These are phyloP conservation scores for Linaria vulgaris DNA, from an alignment of 257 asterid genomes.

Conservation along the genomic window DNA sequence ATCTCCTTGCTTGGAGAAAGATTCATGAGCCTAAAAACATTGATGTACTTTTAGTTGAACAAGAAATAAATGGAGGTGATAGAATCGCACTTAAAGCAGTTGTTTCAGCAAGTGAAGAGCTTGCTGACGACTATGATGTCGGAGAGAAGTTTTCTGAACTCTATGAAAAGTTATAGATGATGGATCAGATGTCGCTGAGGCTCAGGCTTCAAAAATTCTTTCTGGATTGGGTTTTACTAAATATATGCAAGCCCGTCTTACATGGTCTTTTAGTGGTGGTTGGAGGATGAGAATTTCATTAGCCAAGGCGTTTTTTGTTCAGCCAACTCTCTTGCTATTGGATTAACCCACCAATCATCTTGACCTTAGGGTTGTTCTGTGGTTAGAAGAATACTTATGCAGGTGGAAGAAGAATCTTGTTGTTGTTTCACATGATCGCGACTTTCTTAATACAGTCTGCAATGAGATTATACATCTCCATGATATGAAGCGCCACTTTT, in stretches of 20 bases:
- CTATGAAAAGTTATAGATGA: slow-evolving; percentile 57
- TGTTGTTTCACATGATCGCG: slow-evolving; percentile 69
- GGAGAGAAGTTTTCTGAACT: slow-evolving; percentile 61
- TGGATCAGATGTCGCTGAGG: slow-evolving; percentile 83
- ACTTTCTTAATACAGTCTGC: slow-evolving; percentile 63
- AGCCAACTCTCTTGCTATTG: slow-evolving; percentile 63
- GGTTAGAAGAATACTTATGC: too few relatives aligned
- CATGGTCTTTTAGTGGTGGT: slow-evolving; percentile 73
- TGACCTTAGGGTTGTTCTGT: slow-evolving; percentile 69
- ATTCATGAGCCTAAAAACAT: slow-evolving; percentile 68
- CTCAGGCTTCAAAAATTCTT: slow-evolving; percentile 75
- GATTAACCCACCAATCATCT: slow-evolving; percentile 79
- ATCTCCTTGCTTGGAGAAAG: slow-evolving; percentile 66
- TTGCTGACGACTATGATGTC: slow-evolving; percentile 43
- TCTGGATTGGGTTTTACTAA: slow-evolving; percentile 70
- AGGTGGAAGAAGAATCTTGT: slow-evolving; percentile 76
- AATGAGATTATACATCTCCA: slow-evolving; percentile 64
- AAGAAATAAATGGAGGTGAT: slow-evolving; percentile 61
- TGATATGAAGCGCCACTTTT: slow-evolving; percentile 54
- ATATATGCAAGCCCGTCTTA: slow-evolving; percentile 62
- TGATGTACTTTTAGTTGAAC: slow-evolving; percentile 66
- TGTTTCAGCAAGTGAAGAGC: slow-evolving; percentile 71
- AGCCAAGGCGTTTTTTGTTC: slow-evolving; percentile 71
- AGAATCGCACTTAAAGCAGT: slow-evolving; percentile 57
- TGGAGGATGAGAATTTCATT: slow-evolving; percentile 80